Conservation (phyloP, 1,284 basidiomycete species). For the Thelephora terrestris region DNA sequence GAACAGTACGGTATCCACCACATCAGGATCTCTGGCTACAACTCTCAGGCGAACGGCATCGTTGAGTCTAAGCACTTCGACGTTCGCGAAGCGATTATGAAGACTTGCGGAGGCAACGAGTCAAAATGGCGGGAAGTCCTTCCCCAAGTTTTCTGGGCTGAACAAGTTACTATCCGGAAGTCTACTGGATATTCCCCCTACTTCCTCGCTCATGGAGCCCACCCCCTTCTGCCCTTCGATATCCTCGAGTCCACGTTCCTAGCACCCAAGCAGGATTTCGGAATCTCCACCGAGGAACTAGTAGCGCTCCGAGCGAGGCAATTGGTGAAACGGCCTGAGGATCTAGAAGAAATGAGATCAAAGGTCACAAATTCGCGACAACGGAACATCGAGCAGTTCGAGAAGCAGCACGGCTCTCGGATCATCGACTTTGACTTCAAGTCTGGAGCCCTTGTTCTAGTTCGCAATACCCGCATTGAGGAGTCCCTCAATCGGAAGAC, state of each 20-base stretch:
- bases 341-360: too few relatives aligned
- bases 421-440: neutral
- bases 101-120: constrained; percentile 24
- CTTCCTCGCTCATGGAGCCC: constrained; percentile 24
- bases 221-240: constrained; percentile 31
- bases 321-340: too few relatives aligned
- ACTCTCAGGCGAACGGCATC: too few relatives aligned
- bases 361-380: too few relatives aligned
- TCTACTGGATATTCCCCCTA: constrained; percentile 26
- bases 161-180: constrained; percentile 23
- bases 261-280: constrained; percentile 10
- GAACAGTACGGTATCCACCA: too few relatives aligned
- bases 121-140: constrained; percentile 20
- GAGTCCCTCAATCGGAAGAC: neutral
- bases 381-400: too few relatives aligned
- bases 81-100: constrained; percentile 26
- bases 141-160: constrained; percentile 30
- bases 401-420: too few relatives aligned
- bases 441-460: neutral
- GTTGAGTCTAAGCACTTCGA: constrained; percentile 28
- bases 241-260: constrained; percentile 30
- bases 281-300: constrained; percentile 13
- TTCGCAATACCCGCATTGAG: neutral
- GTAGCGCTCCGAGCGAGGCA: neutral
- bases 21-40: constrained; percentile 35